Evolutionary conservation across 495 filamentous ascomycete species (phyloP), one percentile per base, ranked within the genome.

Genomic region (Penicillium simplicissimum): DNA sequence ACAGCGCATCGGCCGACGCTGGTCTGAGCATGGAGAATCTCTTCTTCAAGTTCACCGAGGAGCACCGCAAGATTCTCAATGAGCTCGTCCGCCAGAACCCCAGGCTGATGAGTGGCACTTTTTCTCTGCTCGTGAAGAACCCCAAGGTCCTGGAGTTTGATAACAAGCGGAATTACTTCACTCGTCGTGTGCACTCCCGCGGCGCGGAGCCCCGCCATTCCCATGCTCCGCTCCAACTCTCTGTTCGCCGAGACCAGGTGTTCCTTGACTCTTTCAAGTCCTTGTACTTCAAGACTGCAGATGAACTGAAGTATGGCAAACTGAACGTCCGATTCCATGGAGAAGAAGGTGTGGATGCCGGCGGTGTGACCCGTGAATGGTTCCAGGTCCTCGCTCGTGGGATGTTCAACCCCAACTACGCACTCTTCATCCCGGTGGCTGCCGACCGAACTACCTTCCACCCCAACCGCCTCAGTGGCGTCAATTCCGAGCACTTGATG

Each of bases 151-250:
- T 99, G 49, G 95, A 99, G 67, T 99, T 99, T 68, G 95, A 99
- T 74, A 99, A 98, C 79, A 99, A 99, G 83, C 93, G 96, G 66
- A 97, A 96, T 74, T 99, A 95, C 83, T 99, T 99, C 80, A 97
- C 85, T 73, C 90, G 96, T 47, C 90, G 90, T 64, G 83, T 99
- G 19, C 95, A 98, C 73, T 82, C 86, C 37, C 90, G 93, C 57
- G 81, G 79, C 8, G 82, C 82, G 13, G 85, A 90, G 63, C 81
- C 84, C 62, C 79, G 87, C 62, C 83, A 88, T 59, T 75, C 87
- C 28, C 86, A 91, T 64, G 87, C 88, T 59, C 82, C 96, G 58
- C 81, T 99, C 51, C 93, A 97, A 72, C 85, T 99, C 45, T 86
- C 84, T 64, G 90, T 98, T 55, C 90, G 95, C 62, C 90, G 95